A percentile compares a stretch with the other conserved stretches of the same genome.
Evolutionary conservation across 805 yeast species (phyloP).

Genomic region (Suhomyces emberorum): DNA sequence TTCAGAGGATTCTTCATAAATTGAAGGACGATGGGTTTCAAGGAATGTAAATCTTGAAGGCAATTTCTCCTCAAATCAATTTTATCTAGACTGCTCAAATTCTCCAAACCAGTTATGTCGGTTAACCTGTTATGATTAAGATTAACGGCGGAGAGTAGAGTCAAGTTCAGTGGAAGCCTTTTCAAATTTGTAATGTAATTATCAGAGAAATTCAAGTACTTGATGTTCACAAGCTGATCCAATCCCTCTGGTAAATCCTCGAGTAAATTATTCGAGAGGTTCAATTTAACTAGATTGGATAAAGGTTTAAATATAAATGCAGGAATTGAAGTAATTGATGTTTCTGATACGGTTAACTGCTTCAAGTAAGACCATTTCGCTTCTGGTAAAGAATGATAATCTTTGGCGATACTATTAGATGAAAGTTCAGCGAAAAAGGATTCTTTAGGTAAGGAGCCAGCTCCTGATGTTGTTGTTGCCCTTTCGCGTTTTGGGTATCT

Average conservation of each 20-base stretch:
- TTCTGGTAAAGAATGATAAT: slow-evolving; percentile 28
- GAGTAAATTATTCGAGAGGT: slow-evolving; percentile 53
- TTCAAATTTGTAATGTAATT: slow-evolving; percentile 35
- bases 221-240: slow-evolving; percentile 44
- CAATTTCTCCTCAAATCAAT: slow-evolving; percentile 52
- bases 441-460: slow-evolving; percentile 27
- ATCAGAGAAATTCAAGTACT: slow-evolving; percentile 44
- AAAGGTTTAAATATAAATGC: slow-evolving; percentile 38
- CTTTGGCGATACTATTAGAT: slow-evolving; percentile 6
- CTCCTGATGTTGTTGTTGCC: slow-evolving; percentile 23
- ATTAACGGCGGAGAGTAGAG: slow-evolving; percentile 43
- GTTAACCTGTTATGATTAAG: slow-evolving; percentile 47
- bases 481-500: slow-evolving; percentile 23
- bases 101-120: slow-evolving; percentile 44
- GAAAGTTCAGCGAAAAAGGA: slow-evolving; percentile 7
- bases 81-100: slow-evolving; percentile 42
- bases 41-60: slow-evolving; percentile 29
- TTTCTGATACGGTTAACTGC: slow-evolving; percentile 40
- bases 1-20: slow-evolving; percentile 27
- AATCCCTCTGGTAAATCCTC: slow-evolving; percentile 53
- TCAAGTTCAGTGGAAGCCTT: slow-evolving; percentile 33
- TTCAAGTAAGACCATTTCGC: slow-evolving; percentile 39
- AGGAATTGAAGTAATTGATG: slow-evolving; percentile 37
- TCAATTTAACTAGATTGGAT: slow-evolving; percentile 43
- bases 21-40: slow-evolving; percentile 36